Evolutionary conservation across 306 rosid genomes (phyloP).

Genomic region (Cucumis hystrix): DNA sequence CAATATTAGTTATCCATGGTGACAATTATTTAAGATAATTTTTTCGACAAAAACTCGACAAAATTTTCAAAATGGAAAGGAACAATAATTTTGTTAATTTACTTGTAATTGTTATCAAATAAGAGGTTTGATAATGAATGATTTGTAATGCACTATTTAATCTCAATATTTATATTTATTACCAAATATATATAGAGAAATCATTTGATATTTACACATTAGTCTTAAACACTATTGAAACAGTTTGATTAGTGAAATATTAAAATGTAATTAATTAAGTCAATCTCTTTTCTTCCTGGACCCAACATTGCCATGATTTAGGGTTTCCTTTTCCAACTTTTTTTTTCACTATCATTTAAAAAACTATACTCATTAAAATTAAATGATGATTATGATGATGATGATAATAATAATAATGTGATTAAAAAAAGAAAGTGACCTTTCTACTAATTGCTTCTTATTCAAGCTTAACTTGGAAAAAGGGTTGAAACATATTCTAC

Average conservation of each 20-base stretch:
- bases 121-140: too few relatives aligned
- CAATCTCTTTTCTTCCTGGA: background rate
- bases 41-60: too few relatives aligned
- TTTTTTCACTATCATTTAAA: background rate
- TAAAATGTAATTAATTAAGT: background rate
- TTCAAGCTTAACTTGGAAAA: background rate
- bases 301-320: background rate
- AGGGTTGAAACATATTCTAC: background rate
- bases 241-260: background rate
- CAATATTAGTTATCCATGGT: too few relatives aligned
- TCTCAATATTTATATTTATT: background rate
- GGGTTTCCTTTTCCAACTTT: background rate
- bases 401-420: background rate
- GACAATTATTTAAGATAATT: too few relatives aligned
- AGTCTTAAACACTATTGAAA: background rate
- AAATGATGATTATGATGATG: background rate
- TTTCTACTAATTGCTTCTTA: background rate
- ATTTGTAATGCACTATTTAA: background rate
- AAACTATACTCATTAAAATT: background rate
- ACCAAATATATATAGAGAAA: background rate
- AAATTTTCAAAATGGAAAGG: too few relatives aligned
- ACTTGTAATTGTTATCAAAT: too few relatives aligned
- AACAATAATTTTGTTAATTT: too few relatives aligned
- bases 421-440: background rate
- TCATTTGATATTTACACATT: background rate